Base-by-base conservation (phyloP, 257 asterid genomes). In the Rehmannia glutinosa region DNA sequence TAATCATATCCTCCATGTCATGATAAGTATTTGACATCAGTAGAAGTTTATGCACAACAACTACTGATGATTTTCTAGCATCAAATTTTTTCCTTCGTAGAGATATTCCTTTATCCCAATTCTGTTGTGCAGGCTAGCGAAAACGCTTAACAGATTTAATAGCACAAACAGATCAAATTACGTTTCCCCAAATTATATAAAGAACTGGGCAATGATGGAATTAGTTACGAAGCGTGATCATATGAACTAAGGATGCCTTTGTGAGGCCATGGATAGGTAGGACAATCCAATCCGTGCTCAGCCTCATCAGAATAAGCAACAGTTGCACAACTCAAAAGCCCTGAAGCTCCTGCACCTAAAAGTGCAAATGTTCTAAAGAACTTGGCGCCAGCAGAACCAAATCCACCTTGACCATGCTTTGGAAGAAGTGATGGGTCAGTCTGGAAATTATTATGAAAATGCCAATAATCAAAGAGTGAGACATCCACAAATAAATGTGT, bases 241-340 rank as follows among this genome's bases (percentile, higher is more conserved):
- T 86, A 86, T 19, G 90, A 83, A 80, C 82, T 78, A 24, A 86
- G 82, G 64, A 83, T 83, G 79, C 93, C 90, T 55, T 75, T 72
- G 75, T 86, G 87, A 32, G 88, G 90, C 90, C 94, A 82, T 35
- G 94, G 90, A 80, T 86, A 86, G 73, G 46, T 77, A 10, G 94
- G 85, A 56, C 67, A 42, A 64, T 81, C 86, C 59, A 86, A 66
- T 0, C 90, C 94, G 42, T 86, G 88, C 73, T 86, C 93, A 8
- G 85, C 90, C 76, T 86, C 93, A 36, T 86, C 94, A 25, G 78
- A 75, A 58, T 72, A 84, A 4, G 94, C 78, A 45, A 86, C 52
- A 33, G 88, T 62, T 35, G 85, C 81, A 72, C 53, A 78, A 33
- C 85, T 75, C 62, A 84, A 25, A 51, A 86, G 70, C 60, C 94